Conservation (phyloP, 129 eudicot species). For the Centaurea solstitialis region DNA sequence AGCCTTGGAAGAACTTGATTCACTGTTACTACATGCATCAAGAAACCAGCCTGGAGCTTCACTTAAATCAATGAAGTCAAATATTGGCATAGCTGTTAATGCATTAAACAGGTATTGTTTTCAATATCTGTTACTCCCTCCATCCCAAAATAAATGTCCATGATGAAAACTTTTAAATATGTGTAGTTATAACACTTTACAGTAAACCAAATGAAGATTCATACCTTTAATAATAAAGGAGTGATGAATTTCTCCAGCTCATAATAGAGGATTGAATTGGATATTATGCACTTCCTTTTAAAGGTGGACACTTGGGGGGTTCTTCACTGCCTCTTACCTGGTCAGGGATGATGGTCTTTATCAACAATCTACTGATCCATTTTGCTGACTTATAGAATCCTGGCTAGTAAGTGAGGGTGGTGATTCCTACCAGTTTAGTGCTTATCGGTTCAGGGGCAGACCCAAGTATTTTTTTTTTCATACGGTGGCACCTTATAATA, state of each 20-base stretch:
- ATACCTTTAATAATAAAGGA: background rate
- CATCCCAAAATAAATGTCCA: background rate
- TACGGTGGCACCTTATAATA: no score
- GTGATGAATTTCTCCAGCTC: background rate
- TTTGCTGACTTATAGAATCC: no score
- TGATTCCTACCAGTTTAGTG: background rate
- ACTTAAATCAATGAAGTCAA: slow-evolving; percentile 61
- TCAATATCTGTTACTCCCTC: background rate
- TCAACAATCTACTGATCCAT: background rate
- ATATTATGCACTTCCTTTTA: background rate
- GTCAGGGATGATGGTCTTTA: background rate
- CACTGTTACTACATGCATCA: slow-evolving; percentile 75
- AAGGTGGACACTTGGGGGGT: background rate
- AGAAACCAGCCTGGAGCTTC: slow-evolving; percentile 66
- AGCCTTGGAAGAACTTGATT: slow-evolving; percentile 90
- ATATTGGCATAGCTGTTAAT: slow-evolving; percentile 57
- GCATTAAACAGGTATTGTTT: slow-evolving; percentile 70
- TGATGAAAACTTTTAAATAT: background rate
- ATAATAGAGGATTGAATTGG: background rate
- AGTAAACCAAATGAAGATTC: background rate
- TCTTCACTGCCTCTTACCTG: background rate
- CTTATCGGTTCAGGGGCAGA: background rate
- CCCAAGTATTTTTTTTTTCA: no score
- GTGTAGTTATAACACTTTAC: background rate
- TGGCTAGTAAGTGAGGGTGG: background rate